A percentile compares a stretch with the other conserved stretches of the same genome.
Conservation (phyloP, 306 rosid species). For the Malus asiatica region DNA sequence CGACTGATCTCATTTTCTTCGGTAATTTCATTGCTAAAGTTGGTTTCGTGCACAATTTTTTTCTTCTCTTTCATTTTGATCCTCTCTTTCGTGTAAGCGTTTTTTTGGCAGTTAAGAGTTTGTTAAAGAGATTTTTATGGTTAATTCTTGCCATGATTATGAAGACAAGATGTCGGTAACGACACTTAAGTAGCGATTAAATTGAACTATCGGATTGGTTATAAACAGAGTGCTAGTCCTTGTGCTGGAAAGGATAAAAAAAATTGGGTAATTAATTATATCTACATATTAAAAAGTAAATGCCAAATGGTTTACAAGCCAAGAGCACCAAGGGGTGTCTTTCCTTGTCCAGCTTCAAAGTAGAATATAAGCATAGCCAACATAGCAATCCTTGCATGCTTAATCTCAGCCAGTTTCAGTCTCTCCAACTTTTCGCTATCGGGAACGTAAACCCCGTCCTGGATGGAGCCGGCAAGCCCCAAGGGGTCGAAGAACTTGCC, state of each 20-base stretch:
- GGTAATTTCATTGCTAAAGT: neutral
- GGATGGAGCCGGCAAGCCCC: constrained; percentile 52
- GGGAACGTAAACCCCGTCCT: constrained; percentile 64
- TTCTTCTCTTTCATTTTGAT: neutral
- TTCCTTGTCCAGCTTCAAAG: constrained; percentile 99
- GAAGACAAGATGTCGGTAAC: neutral
- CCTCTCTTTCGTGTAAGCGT: neutral
- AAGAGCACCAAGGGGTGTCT: constrained; percentile 95
- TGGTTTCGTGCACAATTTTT: neutral
- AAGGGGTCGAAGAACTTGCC: constrained; percentile 94
- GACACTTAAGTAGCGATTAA: neutral
- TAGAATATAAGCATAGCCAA: constrained; percentile 90
- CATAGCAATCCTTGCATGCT: constrained; percentile 93
- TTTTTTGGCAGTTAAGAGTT: too few species aligned
- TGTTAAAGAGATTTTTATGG: neutral
- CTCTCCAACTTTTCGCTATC: constrained; percentile 70
- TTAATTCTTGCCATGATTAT: neutral
- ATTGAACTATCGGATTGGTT: neutral
- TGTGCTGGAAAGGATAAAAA: neutral
- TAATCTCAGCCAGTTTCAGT: constrained; percentile 86
- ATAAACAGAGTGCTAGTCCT: too few species aligned
- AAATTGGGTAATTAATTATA: constrained; percentile 3
- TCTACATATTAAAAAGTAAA: constrained; percentile 29
- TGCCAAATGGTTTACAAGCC: constrained; percentile 51
- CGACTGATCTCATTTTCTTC: neutral